Conservation (phyloP, 345 rosid species). For the Eucalyptus viminalis region DNA sequence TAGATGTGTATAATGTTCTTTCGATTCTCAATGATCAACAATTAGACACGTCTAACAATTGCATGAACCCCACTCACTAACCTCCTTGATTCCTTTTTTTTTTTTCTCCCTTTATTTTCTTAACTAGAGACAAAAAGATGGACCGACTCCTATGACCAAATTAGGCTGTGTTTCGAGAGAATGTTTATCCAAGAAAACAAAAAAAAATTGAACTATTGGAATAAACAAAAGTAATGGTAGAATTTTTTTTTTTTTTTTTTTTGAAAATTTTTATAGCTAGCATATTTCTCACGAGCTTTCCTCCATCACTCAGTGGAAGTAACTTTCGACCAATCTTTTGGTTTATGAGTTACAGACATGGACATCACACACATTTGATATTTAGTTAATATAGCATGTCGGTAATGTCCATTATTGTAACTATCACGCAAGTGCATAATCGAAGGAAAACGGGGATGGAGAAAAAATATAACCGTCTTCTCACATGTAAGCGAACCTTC, state of each 20-base stretch:
- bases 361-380: background rate
- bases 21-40: background rate
- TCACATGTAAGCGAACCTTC: background rate
- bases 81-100: background rate
- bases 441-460: background rate
- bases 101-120: background rate
- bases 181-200: background rate
- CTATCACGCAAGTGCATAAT: background rate
- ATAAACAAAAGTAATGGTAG: background rate
- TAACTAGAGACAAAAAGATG: background rate
- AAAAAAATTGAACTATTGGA: background rate
- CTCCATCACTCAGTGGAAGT: background rate
- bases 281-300: background rate
- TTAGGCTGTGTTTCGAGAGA: background rate
- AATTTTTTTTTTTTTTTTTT: background rate
- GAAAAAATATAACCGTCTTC: background rate
- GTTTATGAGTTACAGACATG: background rate
- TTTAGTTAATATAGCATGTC: background rate
- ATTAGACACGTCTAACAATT: background rate
- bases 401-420: background rate
- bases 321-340: background rate
- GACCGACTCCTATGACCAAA: background rate
- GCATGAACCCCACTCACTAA: background rate
- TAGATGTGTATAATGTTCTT: background rate
- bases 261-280: rapidly evolving